Evolutionary conservation across 192 early-diverging fungal species (phyloP).

Genomic region (Gamsiella multidivaricata): DNA sequence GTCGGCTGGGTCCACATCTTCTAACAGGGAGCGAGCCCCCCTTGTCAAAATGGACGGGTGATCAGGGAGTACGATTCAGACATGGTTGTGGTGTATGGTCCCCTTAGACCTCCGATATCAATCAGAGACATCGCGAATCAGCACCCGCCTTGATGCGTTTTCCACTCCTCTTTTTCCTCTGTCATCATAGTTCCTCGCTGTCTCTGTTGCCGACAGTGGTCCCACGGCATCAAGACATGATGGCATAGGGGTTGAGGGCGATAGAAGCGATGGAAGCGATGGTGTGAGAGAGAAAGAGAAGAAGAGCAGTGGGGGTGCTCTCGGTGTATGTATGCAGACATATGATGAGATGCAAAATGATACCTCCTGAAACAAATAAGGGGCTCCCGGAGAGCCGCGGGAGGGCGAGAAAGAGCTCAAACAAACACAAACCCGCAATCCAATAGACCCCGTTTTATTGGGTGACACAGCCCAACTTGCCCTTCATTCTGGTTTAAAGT

Average conservation of each 20-base stretch:
- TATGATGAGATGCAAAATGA: slow-evolving; percentile 19
- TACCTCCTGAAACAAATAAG: slow-evolving; percentile 20
- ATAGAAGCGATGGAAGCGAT: too few relatives aligned
- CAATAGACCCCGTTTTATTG: too few relatives aligned
- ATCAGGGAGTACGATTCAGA: too few relatives aligned
- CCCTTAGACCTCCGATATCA: neutral
- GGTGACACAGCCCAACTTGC: neutral
- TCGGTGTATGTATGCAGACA: slow-evolving; percentile 3
- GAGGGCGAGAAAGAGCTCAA: neutral
- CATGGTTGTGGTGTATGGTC: neutral
- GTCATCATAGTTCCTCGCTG: neutral
- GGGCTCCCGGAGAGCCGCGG: slow-evolving; percentile 1
- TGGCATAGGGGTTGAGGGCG: too few relatives aligned
- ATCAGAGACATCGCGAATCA: neutral
- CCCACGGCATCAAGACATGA: neutral
- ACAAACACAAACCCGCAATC: slow-evolving; percentile 1
- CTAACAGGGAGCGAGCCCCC: too few relatives aligned
- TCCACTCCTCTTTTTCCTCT: neutral
- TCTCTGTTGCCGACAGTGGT: neutral
- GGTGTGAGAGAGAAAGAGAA: too few relatives aligned
- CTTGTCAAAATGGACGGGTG: too few relatives aligned
- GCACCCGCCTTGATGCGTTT: neutral
- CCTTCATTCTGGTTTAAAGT: too few relatives aligned
- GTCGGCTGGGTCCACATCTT: too few relatives aligned
- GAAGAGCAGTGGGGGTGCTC: too few relatives aligned